Conservation (phyloP, 2,329 filamentous ascomycete species). For the Sclerotinia minor region DNA sequence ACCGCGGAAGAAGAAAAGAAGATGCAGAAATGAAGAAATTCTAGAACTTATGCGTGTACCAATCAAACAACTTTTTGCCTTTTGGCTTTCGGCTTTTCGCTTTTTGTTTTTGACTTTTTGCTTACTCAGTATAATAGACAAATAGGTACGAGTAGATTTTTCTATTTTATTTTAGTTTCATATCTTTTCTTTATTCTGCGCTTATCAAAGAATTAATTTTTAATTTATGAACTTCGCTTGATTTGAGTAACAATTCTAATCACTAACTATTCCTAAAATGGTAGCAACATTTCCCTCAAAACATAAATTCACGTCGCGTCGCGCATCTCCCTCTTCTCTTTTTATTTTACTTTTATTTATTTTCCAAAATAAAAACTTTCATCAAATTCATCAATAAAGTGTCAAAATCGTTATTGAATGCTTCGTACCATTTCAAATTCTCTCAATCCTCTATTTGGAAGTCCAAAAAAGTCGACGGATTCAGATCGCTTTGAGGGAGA, state of each 20-base stretch:
- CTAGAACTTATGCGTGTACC: slow-evolving; percentile 13
- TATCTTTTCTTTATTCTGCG: background rate
- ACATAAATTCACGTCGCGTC: slow-evolving; percentile 25
- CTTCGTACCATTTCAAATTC: slow-evolving; percentile 24
- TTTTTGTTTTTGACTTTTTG: background rate
- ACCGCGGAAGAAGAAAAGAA: background rate
- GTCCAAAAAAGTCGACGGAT: slow-evolving; percentile 27
- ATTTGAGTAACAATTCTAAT: slow-evolving; percentile 11
- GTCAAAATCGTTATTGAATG: slow-evolving; percentile 9
- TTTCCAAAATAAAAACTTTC: slow-evolving; percentile 19
- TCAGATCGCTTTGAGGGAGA: slow-evolving; percentile 11
- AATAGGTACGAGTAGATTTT: background rate
- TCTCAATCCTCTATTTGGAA: slow-evolving; percentile 28
- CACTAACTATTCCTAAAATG: slow-evolving; percentile 18
- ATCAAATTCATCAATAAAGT: background rate
- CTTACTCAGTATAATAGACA: background rate
- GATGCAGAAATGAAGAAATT: slow-evolving; percentile 1
- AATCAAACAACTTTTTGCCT: background rate
- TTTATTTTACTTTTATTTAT: slow-evolving; percentile 18
- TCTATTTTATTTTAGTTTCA: background rate
- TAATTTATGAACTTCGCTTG: background rate
- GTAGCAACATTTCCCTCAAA: background rate
- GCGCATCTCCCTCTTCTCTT: slow-evolving; percentile 16
- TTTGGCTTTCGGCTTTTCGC: background rate
- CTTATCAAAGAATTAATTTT: background rate